Base-by-base conservation (phyloP, 805 yeast genomes). In the Kregervanrija fluxuum region DNA sequence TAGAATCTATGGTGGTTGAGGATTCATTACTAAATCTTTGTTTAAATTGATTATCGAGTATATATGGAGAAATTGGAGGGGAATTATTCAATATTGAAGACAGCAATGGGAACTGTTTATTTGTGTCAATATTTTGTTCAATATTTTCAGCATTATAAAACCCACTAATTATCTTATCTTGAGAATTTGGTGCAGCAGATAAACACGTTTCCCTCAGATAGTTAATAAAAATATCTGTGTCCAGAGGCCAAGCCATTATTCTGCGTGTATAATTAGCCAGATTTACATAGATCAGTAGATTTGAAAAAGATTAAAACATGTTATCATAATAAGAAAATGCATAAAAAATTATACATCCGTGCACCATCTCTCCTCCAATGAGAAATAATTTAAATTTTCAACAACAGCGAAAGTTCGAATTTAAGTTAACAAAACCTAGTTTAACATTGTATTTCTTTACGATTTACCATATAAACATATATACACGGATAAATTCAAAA, bases 401-500 rank as follows among this genome's bases (percentile, higher is more conserved):
- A 22, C 28, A 22, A 22, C 28, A 5, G 28, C 28, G 28, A 22
- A 22, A 22, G 28, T 22, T 22, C 28, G 28, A 22, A 22, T 22
- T 6, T 6, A 6, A 22, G 28, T 22, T 22, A 22, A 22, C 28
- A 6, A 22, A 22, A 22, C 28, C 22, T 5, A 22, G 28, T 22
- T 22, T 22, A 6, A 22, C 28, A 22, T 5, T 22, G 28, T 22
- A 22, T 6, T 22, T 22, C 28, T 22, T 22, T 6, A 22, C 28
- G 8, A 22, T 22, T 6, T 5, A 22, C 8, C 28, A 22, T 22
- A 22, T 6, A 22, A 2, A 22, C 28, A 22, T 5, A 22, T 22
- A 22, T 22, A 22, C 28, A 22, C 28, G 28, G 28, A 37, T 22
- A 22, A 33, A 16, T 16, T 36, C 13, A 38, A 17, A 45, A 88